These are phyloP conservation scores for Gorgonomyces haynaldii DNA, from an alignment of 192 early-diverging fungal genomes.

Conservation along the genomic window DNA sequence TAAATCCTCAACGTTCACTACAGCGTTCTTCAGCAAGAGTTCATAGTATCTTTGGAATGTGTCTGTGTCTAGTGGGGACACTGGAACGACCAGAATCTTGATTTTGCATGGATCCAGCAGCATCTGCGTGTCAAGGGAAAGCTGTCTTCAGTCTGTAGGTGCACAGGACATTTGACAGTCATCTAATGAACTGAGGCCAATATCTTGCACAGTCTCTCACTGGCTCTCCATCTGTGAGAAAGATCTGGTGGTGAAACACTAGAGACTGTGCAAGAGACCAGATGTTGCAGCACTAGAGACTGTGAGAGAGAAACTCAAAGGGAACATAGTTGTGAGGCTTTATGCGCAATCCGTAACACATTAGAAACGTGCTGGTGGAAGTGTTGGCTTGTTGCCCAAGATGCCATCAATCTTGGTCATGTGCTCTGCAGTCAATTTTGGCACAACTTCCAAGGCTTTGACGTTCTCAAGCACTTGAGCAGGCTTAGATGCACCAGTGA, in stretches of 20 bases:
- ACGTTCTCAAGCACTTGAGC: slow-evolving; percentile 67
- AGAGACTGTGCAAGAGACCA: too few species aligned
- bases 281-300: too few species aligned
- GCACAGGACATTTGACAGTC: too few species aligned
- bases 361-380: slow-evolving; percentile 6
- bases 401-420: slow-evolving; percentile 58
- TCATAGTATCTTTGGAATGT: slow-evolving; percentile 57
- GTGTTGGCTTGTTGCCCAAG: slow-evolving; percentile 54
- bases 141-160: too few species aligned
- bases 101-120: slow-evolving; percentile 14
- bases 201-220: too few species aligned
- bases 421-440: slow-evolving; percentile 56
- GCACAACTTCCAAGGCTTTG: slow-evolving; percentile 41
- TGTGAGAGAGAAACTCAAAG: too few species aligned
- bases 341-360: too few species aligned
- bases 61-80: slow-evolving; percentile 46
- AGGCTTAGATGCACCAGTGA: slow-evolving; percentile 53
- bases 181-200: too few species aligned
- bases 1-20: slow-evolving; percentile 56
- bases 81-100: slow-evolving; percentile 60
- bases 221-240: too few species aligned
- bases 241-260: too few species aligned
- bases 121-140: not conserved
- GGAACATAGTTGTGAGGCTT: too few species aligned
- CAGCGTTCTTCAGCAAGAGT: slow-evolving; percentile 47